These are phyloP conservation scores for Diaporthe australafricana DNA, from an alignment of 2,329 filamentous ascomycete genomes.

Conservation along the genomic window DNA sequence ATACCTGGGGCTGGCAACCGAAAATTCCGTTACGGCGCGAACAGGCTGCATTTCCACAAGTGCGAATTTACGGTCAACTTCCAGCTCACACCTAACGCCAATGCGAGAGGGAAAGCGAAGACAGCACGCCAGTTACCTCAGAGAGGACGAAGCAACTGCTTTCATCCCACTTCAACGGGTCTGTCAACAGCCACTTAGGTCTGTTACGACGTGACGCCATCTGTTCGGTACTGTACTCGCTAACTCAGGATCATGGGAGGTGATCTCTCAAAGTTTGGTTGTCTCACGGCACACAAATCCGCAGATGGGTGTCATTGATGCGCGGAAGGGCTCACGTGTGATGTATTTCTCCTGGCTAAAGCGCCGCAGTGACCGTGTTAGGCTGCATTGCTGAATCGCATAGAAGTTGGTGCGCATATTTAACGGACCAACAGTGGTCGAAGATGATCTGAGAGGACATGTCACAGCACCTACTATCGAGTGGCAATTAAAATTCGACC, in stretches of 20 bases:
- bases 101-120: no score
- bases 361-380: neutral
- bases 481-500: neutral
- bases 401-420: no score
- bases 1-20: neutral
- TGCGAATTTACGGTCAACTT: no score
- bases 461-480: neutral
- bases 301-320: no score
- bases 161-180: neutral
- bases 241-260: neutral
- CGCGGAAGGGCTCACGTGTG: no score
- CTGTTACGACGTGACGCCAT: neutral
- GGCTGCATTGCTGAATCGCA: neutral
- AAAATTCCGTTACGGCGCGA: no score
- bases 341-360: fast-evolving
- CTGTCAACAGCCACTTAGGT: neutral
- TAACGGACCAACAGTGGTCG: neutral
- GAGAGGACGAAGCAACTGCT: neutral
- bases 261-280: no score
- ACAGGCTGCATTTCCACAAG: no score
- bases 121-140: no score
- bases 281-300: no score
- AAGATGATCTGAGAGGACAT: neutral
- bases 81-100: no score
- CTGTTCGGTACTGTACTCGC: neutral